Percentiles rank a stretch among this genome's conserved stretches.
Conservation (phyloP, 2,329 filamentous ascomycete species). For the Chaetomiaceae sp. region DNA sequence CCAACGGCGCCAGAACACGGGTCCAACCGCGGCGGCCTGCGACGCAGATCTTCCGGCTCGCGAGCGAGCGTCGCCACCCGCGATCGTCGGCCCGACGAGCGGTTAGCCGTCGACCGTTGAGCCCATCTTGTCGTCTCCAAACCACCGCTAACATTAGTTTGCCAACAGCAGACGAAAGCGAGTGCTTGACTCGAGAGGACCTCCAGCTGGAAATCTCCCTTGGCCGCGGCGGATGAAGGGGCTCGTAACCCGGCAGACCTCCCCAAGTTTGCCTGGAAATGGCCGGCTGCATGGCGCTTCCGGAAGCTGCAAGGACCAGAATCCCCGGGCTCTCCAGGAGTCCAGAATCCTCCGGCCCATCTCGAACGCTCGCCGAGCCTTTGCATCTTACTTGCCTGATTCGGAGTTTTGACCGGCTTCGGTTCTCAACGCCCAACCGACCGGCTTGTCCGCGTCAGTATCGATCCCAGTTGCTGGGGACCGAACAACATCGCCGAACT, state of each 20-base stretch:
- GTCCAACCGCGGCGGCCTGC: conserved; percentile 18
- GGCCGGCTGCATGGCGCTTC: conserved; percentile 22
- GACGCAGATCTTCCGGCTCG: conserved; percentile 15
- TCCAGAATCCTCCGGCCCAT: neutral
- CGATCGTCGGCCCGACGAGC: conserved; percentile 11
- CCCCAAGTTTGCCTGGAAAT: conserved; percentile 18
- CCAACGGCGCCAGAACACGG: conserved; percentile 16
- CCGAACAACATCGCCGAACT: too few relatives aligned
- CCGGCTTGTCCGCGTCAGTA: too few relatives aligned
- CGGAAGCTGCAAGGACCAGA: neutral
- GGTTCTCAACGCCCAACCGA: conserved; percentile 10
- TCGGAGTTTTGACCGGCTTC: neutral
- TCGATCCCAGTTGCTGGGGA: too few relatives aligned
- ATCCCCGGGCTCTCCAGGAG: neutral
- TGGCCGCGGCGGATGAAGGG: conserved; percentile 6
- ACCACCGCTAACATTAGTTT: neutral
- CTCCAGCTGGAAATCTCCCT: neutral
- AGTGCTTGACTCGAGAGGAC: neutral
- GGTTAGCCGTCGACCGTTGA: neutral
- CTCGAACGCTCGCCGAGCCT: neutral
- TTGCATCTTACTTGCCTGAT: neutral
- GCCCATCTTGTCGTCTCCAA: neutral
- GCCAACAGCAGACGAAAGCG: neutral
- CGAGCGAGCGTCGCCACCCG: neutral
- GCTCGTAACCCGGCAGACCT: neutral